These are phyloP conservation scores for Oryza meridionalis DNA, from an alignment of 176 grass and related monocot species.

Conservation along the genomic window DNA sequence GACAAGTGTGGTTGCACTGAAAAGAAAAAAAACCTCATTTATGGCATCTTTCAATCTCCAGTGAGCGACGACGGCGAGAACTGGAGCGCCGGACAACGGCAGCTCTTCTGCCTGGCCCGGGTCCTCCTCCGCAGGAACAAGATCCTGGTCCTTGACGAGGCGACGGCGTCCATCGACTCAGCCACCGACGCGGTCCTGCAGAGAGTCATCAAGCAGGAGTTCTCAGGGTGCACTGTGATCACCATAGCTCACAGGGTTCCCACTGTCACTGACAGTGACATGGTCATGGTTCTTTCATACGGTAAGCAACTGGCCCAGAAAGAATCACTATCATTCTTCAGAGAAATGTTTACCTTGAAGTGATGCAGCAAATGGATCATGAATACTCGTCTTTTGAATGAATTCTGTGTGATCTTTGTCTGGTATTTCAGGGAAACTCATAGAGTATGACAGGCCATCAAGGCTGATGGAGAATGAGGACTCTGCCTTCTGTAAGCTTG, in stretches of 20 bases:
- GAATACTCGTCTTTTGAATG: not conserved
- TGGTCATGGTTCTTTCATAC: conserved; percentile 84
- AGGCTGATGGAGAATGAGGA: conserved; percentile 65
- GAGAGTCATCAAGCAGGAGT: conserved; percentile 71
- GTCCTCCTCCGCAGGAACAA: conserved; percentile 72
- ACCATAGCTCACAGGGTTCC: conserved; percentile 86
- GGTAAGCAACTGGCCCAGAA: conserved; percentile 46
- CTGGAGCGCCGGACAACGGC: conserved; percentile 77
- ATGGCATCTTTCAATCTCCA: conserved; percentile 32
- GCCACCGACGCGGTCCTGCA: conserved; percentile 73
- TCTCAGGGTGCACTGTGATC: conserved; percentile 73
- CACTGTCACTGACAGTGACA: conserved; percentile 81
- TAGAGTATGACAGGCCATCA: conserved; percentile 73
- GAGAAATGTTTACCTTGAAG: not conserved
- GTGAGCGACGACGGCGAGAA: conserved; percentile 84
- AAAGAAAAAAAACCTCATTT: not conserved
- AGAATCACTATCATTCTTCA: not conserved
- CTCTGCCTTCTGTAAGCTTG: conserved; percentile 79
- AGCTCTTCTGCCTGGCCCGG: conserved; percentile 79
- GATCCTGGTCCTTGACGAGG: conserved; percentile 83
- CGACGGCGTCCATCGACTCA: conserved; percentile 83
- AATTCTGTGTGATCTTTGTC: not conserved
- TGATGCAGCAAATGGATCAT: not conserved
- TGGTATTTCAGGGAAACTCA: conserved; percentile 64
- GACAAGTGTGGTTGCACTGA: not conserved